Evolutionary conservation across 2,329 filamentous ascomycete species (phyloP).

Genomic region (Phaeophleospora eucalypticola): DNA sequence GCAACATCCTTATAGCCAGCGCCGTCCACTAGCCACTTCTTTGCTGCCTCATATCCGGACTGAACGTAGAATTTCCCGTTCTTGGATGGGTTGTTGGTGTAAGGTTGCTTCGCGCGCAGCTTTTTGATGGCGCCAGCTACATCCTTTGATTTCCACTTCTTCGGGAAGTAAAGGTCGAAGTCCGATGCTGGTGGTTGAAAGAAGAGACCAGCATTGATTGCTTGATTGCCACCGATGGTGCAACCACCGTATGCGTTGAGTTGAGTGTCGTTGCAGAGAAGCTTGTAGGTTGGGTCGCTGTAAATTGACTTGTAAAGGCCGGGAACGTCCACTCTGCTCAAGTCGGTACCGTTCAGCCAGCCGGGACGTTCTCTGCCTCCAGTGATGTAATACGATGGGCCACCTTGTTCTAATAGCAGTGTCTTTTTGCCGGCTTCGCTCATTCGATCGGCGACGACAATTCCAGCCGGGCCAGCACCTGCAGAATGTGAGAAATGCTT

Average conservation of each 20-base stretch:
- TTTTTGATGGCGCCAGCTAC: conserved; percentile 45
- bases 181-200: conserved; percentile 58
- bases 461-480: conserved; percentile 50
- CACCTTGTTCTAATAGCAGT: conserved; percentile 51
- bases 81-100: conserved; percentile 57
- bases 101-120: conserved; percentile 44
- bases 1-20: conserved; percentile 47
- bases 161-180: conserved; percentile 54
- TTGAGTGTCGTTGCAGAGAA: conserved; percentile 42
- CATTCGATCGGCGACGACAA: conserved; percentile 50
- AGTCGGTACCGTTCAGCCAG: conserved; percentile 47
- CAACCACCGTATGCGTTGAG: conserved; percentile 43
- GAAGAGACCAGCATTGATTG: conserved; percentile 59
- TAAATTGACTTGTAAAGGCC: conserved; percentile 53
- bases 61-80: conserved; percentile 53
- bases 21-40: conserved; percentile 49
- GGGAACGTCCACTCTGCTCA: conserved; percentile 52
- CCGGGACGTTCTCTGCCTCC: conserved; percentile 42
- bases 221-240: conserved; percentile 54
- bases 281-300: conserved; percentile 32
- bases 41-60: conserved; percentile 47
- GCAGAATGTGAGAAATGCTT: not conserved
- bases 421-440: conserved; percentile 51
- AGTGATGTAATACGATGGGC: conserved; percentile 35
- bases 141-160: conserved; percentile 50